phyloP scores from a whole-genome alignment of 495 filamentous ascomycete genomes.

The Achaetomiella virescens region DNA sequence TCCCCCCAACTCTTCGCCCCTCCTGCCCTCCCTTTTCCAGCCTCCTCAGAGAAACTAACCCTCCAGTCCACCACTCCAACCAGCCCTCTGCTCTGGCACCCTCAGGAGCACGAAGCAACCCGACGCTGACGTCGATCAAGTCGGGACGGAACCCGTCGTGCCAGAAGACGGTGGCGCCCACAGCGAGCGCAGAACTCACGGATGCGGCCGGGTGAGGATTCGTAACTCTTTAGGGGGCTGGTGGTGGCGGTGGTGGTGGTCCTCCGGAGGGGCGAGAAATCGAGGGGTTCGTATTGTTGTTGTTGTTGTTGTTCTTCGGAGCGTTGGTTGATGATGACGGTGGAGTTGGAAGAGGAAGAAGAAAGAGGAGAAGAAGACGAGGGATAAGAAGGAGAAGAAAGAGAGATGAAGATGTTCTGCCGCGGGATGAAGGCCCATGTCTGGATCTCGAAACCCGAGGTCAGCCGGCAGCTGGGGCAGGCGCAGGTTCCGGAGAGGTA shows the following conservation, averaged over 20 bases:
- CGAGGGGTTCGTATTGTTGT: slow-evolving; percentile 22
- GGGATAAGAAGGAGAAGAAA: neutral
- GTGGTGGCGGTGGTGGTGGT: slow-evolving; percentile 30
- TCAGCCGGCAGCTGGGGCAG: slow-evolving; percentile 56
- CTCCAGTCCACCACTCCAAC: slow-evolving; percentile 54
- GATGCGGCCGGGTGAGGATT: slow-evolving; percentile 47
- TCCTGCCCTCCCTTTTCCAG: slow-evolving; percentile 35
- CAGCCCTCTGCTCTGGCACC: slow-evolving; percentile 53
- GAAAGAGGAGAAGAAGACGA: neutral
- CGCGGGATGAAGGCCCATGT: slow-evolving; percentile 63
- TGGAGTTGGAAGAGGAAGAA: neutral
- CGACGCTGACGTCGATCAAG: slow-evolving; percentile 61
- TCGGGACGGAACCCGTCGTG: slow-evolving; percentile 49
- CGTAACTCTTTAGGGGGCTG: slow-evolving; percentile 41
- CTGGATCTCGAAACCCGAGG: slow-evolving; percentile 61
- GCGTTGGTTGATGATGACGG: too few relatives aligned
- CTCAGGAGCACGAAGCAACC: slow-evolving; percentile 46
- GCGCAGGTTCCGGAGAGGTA: slow-evolving; percentile 63
- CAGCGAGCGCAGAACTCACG: slow-evolving; percentile 61
- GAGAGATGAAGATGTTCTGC: slow-evolving; percentile 49
- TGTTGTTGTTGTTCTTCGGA: neutral
- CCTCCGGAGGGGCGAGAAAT: slow-evolving; percentile 30
- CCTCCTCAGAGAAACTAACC: slow-evolving; percentile 60
- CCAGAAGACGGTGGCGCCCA: slow-evolving; percentile 65
- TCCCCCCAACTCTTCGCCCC: slow-evolving; percentile 30